Base-by-base conservation (phyloP, 2,329 filamentous ascomycete species). In the Zasmidium cellare region DNA sequence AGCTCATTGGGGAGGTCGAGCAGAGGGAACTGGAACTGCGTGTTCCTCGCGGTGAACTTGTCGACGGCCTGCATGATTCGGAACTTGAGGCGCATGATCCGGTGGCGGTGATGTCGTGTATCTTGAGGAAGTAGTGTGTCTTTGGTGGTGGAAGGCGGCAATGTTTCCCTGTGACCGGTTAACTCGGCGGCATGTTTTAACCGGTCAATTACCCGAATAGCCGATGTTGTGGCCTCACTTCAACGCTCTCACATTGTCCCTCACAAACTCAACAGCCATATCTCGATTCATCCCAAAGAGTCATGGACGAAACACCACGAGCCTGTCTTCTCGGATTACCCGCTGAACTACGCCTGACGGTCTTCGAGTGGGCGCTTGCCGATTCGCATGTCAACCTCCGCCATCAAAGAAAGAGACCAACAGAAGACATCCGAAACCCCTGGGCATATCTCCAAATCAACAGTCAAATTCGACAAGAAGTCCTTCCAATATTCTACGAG, bases 1-100 rank as follows among this genome's bases (percentile, higher is more conserved):
- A 68, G 58, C 31, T 68, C 66, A 24, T 61, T 61, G 7, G 66
- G 65, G 20, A 68, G 59, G 14, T 63, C 63, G 18, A 66, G 49
- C 16, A 66, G 55, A 7, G 49, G 53, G 22, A 68, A 65, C 14
- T 61, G 24, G 51, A 64, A 60, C 2, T 46, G 20, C 7, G 60
- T 61, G 11, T 59, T 64, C 49, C 58, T 57, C n/a, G 58, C 59
- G 31, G 54, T 51, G 28, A 64, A 46, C 44, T 45, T 59, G 2
- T 56, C 49, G 11, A 57, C 41, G 9, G 45, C 51, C 52, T 54
- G 53, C 28, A 41, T 46, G 2, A 63, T 45, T 16, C 51, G 47
- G 28, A 59, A 24, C 48, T 54, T 53, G 18, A 61, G 41, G 16
- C 54, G 53, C 57, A 60, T 59, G 16, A 3, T 18, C 5, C 35